Evolutionary conservation across 176 grass and related monocot species (phyloP).

Genomic region (Tuctoria greenei): DNA sequence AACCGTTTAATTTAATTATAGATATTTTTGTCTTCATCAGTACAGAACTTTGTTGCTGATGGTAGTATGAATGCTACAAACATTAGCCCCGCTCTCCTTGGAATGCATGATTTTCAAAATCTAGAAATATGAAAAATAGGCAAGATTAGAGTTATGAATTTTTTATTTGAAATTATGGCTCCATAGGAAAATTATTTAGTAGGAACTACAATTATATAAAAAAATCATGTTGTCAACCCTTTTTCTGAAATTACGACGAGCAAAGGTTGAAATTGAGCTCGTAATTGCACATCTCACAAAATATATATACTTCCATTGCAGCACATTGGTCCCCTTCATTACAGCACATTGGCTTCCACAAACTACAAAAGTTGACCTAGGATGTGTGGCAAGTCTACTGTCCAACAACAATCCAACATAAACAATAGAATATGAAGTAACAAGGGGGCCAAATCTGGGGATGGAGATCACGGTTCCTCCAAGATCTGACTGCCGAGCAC

Average conservation of each 20-base stretch:
- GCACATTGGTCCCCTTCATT: neutral
- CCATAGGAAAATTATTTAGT: too few relatives aligned
- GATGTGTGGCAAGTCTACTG: slow-evolving; percentile 7
- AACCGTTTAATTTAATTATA: neutral
- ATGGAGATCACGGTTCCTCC: neutral
- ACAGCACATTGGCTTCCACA: neutral
- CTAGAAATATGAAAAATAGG: too few relatives aligned
- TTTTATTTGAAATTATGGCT: too few relatives aligned
- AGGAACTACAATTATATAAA: too few relatives aligned
- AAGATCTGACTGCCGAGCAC: neutral
- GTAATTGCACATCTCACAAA: too few relatives aligned
- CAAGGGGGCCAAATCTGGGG: neutral
- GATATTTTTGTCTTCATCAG: neutral
- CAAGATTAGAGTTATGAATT: too few relatives aligned
- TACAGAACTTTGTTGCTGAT: neutral
- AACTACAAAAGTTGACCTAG: slow-evolving; percentile 2
- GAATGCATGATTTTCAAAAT: too few relatives aligned
- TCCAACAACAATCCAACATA: neutral
- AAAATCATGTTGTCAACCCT: too few relatives aligned
- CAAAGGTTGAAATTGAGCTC: neutral
- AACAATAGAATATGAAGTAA: neutral
- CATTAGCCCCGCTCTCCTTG: too few relatives aligned
- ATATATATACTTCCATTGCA: neutral
- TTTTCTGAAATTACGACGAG: too few relatives aligned
- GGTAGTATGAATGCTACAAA: too few relatives aligned